Conservation (phyloP, 306 rosid genomes). For the Lagenaria siceraria region DNA sequence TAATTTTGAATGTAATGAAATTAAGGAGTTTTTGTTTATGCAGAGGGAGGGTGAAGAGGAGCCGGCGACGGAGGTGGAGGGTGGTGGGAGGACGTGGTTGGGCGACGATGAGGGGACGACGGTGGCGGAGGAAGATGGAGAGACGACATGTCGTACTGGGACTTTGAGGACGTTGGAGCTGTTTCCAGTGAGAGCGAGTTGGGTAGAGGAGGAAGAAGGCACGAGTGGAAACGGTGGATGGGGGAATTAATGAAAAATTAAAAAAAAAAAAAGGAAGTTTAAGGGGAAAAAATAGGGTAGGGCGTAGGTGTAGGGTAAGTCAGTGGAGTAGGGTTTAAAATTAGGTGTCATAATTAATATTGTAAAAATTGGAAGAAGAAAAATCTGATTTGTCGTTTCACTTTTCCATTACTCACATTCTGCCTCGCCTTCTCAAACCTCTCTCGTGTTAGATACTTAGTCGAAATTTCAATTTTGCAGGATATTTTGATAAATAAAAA, state of each 20-base stretch:
- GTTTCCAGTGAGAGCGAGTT: conserved; percentile 55
- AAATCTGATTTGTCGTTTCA: not conserved
- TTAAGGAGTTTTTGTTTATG: not conserved
- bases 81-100: conserved; percentile 14
- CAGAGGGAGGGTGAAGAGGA: conserved; percentile 21
- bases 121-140: conserved; percentile 25
- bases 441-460: too few relatives aligned
- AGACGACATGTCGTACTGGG: conserved; percentile 15
- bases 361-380: not conserved
- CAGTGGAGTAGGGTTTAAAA: not conserved
- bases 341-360: not conserved
- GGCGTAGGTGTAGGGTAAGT: not conserved
- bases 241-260: not conserved
- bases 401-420: too few relatives aligned
- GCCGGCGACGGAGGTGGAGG: conserved; percentile 25
- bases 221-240: not conserved
- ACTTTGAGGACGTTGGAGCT: conserved; percentile 76
- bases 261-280: too few relatives aligned
- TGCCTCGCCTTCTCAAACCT: too few relatives aligned
- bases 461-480: too few relatives aligned
- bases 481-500: too few relatives aligned
- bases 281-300: not conserved
- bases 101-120: conserved; percentile 29
- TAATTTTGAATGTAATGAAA: too few relatives aligned
- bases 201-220: conserved; percentile 42